phyloP scores from a whole-genome alignment of 331 rosid species.

The Arachis monticola region DNA sequence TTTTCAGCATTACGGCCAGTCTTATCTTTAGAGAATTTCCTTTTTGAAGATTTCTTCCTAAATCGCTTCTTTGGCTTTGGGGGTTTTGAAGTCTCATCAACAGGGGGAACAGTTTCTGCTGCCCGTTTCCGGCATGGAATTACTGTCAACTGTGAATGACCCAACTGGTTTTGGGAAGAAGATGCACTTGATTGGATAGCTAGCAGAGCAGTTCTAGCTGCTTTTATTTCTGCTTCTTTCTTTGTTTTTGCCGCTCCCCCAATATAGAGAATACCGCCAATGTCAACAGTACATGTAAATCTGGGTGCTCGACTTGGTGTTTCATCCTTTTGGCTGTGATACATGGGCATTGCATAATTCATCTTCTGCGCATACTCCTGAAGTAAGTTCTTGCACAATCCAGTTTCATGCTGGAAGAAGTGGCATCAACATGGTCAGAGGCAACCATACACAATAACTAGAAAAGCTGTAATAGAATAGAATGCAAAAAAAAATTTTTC shows the following conservation, averaged over 20 bases:
- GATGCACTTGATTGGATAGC: constrained; percentile 70
- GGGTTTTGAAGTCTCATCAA: constrained; percentile 44
- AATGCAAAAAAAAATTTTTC: constrained; percentile 13
- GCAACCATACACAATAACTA: constrained; percentile 31
- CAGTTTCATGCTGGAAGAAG: constrained; percentile 83
- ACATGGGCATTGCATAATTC: constrained; percentile 89
- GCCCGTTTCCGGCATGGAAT: constrained; percentile 68
- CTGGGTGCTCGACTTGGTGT: constrained; percentile 50
- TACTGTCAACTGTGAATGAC: constrained; percentile 65
- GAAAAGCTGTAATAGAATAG: constrained; percentile 1
- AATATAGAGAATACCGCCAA: constrained; percentile 83
- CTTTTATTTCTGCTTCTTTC: constrained; percentile 97
- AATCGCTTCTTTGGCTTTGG: constrained; percentile 65
- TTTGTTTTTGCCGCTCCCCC: constrained; percentile 87
- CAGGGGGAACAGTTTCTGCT: constrained; percentile 38
- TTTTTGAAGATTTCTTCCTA: constrained; percentile 55
- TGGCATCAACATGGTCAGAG: constrained; percentile 38
- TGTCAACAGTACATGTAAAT: constrained; percentile 81
- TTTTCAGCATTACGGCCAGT: constrained; percentile 33
- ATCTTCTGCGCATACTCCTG: constrained; percentile 99
- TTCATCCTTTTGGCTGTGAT: constrained; percentile 71
- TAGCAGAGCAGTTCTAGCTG: constrained; percentile 93
- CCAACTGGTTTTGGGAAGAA: constrained; percentile 48
- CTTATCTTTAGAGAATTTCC: constrained; percentile 42
- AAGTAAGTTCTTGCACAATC: constrained; percentile 96